Percentiles rank a stretch among this genome's conserved stretches.
These are phyloP conservation scores for Exserohilum turcica DNA, from an alignment of 2,329 filamentous ascomycete species.

Conservation along the genomic window DNA sequence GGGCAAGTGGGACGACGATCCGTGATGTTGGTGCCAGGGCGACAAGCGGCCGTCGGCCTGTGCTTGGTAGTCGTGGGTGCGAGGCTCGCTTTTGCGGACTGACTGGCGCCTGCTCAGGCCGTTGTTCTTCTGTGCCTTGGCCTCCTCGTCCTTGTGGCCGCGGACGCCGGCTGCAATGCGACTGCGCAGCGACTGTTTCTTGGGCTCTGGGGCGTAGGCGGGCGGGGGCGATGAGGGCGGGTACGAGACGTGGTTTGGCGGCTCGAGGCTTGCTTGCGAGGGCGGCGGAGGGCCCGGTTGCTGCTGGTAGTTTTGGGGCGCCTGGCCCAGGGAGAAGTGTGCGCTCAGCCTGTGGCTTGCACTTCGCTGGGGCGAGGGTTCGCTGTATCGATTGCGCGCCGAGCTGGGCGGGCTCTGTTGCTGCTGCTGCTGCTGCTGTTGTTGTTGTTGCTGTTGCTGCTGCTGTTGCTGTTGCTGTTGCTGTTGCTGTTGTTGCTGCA, in stretches of 20 bases:
- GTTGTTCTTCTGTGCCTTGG: conserved; percentile 35
- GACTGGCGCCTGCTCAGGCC: conserved; percentile 42
- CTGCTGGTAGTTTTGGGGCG: conserved; percentile 35
- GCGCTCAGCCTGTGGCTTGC: conserved; percentile 41
- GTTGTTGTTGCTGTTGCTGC: too few relatives aligned
- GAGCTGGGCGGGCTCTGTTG: conserved; percentile 7
- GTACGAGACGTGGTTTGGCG: conserved; percentile 31
- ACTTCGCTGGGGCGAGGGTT: conserved; percentile 34
- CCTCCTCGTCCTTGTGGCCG: conserved; percentile 43
- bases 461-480: not conserved
- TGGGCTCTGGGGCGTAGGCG: conserved; percentile 27
- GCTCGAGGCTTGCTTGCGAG: conserved; percentile 26
- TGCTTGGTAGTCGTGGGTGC: conserved; percentile 35
- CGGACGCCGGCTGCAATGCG: conserved; percentile 38
- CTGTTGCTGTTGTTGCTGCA: conserved; percentile 25
- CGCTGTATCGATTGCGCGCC: conserved; percentile 25
- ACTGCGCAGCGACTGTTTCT: conserved; percentile 43
- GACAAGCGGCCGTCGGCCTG: conserved; percentile 33
- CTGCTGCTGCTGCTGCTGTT: not conserved
- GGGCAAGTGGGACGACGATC: conserved; percentile 43
- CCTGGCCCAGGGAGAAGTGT: conserved; percentile 35
- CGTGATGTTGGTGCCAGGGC: conserved; percentile 36
- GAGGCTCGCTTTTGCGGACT: conserved; percentile 43
- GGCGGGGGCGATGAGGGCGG: conserved; percentile 24
- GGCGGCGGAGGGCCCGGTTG: conserved; percentile 28